These are phyloP conservation scores for Trichoderma gracile DNA, from an alignment of 2,329 filamentous ascomycete species.

Conservation along the genomic window DNA sequence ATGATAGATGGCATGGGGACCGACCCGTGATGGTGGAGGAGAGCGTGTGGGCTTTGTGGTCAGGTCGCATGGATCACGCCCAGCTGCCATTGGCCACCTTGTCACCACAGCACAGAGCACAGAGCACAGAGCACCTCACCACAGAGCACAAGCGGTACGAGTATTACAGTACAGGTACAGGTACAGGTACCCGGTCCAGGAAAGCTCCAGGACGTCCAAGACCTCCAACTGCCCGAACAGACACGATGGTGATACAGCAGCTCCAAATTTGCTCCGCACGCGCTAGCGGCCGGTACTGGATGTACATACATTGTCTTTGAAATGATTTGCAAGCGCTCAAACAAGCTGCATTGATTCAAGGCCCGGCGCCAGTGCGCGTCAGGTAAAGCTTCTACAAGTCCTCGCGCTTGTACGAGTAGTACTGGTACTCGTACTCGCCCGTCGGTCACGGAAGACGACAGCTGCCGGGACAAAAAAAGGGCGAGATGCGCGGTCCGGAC, in stretches of 20 bases:
- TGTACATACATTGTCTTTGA: not conserved
- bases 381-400: too few species aligned
- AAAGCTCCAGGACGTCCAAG: not conserved
- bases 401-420: too few species aligned
- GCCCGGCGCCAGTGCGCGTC: too few species aligned
- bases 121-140: too few species aligned
- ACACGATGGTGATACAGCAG: conserved; percentile 21
- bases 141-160: too few species aligned
- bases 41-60: not conserved
- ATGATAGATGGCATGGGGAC: not conserved
- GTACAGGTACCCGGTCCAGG: not conserved
- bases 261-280: conserved; percentile 24
- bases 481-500: too few species aligned
- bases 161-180: not conserved
- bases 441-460: too few species aligned
- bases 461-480: too few species aligned
- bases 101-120: too few species aligned
- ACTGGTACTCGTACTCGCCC: too few species aligned
- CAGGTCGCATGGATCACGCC: conserved; percentile 3
- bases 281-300: conserved; percentile 14
- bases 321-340: too few species aligned
- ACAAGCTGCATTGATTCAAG: too few species aligned
- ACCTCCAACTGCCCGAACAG: conserved; percentile 17
- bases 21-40: conserved; percentile 1
- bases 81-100: not conserved